Percentiles rank a stretch among this genome's conserved stretches.
phyloP scores from a whole-genome alignment of 116 monocot species.

The Thalassia testudinum region DNA sequence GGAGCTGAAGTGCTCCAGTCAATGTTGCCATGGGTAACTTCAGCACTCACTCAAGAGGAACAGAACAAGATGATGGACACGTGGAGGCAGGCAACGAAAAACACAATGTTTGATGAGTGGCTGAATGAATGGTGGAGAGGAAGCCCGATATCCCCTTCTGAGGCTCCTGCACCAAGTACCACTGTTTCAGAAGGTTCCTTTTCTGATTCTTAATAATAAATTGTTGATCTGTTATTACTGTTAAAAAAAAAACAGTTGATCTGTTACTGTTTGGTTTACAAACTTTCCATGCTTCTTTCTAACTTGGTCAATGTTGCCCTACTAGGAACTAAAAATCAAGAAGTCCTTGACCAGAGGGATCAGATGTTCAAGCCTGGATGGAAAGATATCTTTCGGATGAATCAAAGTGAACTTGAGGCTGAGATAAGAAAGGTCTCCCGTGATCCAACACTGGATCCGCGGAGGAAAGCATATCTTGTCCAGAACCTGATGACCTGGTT shows the following conservation, averaged over 20 bases:
- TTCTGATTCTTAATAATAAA: background rate
- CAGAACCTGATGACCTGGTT: conserved; percentile 99
- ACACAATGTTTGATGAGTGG: conserved; percentile 99
- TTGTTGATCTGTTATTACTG: background rate
- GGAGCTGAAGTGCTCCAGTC: conserved; percentile 98
- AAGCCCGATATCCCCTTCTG: conserved; percentile 29
- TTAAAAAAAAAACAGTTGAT: background rate
- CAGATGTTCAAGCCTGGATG: conserved; percentile 98
- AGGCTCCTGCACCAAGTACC: conserved; percentile 15
- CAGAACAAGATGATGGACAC: conserved; percentile 99
- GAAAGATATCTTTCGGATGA: conserved; percentile 99
- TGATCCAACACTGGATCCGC: conserved; percentile 89
- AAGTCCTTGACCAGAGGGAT: conserved; percentile 58
- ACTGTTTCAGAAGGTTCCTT: conserved; percentile 30
- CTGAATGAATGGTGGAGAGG: conserved; percentile 98
- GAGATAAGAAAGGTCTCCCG: conserved; percentile 92
- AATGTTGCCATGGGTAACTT: conserved; percentile 98
- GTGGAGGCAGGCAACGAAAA: conserved; percentile 86
- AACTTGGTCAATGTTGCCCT: background rate
- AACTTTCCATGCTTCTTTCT: background rate
- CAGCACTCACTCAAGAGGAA: conserved; percentile 90
- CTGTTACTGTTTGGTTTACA: background rate
- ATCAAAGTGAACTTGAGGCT: conserved; percentile 89
- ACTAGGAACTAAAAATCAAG: conserved; percentile 46
- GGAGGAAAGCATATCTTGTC: conserved; percentile 93